Evolutionary conservation across 2,329 filamentous ascomycete genomes (phyloP), one percentile per base, ranked within the genome.

Genomic region (Sporothrix variecibatus): DNA sequence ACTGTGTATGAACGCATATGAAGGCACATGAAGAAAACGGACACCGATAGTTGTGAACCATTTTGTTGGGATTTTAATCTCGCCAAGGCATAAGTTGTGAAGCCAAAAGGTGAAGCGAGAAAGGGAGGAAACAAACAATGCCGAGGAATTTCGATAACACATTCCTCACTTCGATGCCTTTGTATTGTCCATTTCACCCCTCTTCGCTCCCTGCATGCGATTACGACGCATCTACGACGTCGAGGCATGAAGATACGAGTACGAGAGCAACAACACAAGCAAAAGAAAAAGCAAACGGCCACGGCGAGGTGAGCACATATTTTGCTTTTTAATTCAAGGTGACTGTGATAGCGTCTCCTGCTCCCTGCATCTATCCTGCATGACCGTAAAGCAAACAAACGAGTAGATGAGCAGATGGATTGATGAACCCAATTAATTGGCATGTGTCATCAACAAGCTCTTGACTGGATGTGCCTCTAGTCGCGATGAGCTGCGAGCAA

Each of bases 41-140:
- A 28, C 15, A 46, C 38, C 62, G n/a, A 28, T 67, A 46, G n/a
- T 43, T 46, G 62, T 46, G 38, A 43, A 67, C 38, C 62, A 28
- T 20, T 46, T 65, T 46, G 62, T 28, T 67, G 62, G 62, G 23
- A 67, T 20, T 46, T 67, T 28, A 67, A 67, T 67, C 62, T 67
- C 62, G 62, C 38, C 62, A 67, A 46, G 62, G 62, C 38, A 46
- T 23, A 46, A 3, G 9, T 46, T 8, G 62, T 17, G 62, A 65
- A 46, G 12, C 62, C 3, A 15, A 43, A 67, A 64, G 20, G 60
- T 20, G 28, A 49, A 51, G 26, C 2, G 12, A 11, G 8, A 46
- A 68, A 49, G 8, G 64, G 43, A 26, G 15, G 3, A 51, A 51
- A 34, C 65, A 51, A 31, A 26, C 34, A 65, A 12, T 49, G 26